These are phyloP conservation scores for Pholiota conissans DNA, from an alignment of 768 basidiomycete species.

Conservation along the genomic window DNA sequence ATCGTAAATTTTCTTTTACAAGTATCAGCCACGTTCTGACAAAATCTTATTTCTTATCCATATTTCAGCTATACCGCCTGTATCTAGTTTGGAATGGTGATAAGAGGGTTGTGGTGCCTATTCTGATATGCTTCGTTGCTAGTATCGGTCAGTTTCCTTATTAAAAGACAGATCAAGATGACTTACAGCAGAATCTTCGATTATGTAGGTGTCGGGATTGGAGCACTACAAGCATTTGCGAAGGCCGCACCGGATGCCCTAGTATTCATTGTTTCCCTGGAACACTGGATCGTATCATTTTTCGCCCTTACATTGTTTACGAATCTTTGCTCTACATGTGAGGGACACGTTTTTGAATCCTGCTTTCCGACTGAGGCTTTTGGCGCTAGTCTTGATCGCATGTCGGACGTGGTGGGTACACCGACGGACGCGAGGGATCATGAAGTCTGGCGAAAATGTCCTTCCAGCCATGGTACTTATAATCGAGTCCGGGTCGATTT, in stretches of 20 bases:
- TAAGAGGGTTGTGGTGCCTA: constrained; percentile 2
- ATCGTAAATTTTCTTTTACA: constrained; percentile 4
- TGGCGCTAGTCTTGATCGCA: constrained; percentile 11
- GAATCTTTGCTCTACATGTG: constrained; percentile 10
- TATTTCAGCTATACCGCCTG: no score
- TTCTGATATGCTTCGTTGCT: constrained; percentile 6
- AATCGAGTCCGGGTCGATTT: constrained; percentile 14
- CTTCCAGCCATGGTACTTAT: constrained; percentile 12
- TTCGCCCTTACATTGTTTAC: constrained; percentile 15
- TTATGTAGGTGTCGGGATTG: constrained; percentile 7
- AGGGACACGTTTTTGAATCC: not conserved
- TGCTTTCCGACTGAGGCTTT: no score
- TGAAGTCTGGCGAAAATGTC: not conserved
- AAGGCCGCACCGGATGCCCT: constrained; percentile 3
- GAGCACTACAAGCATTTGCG: constrained; percentile 11
- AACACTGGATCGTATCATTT: constrained; percentile 12
- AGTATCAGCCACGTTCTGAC: no score
- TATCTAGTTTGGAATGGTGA: constrained; percentile 10
- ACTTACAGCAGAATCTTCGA: not conserved
- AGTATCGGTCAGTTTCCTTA: constrained; percentile 13
- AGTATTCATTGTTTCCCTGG: constrained; percentile 8
- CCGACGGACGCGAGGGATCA: not conserved
- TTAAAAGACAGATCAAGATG: no score
- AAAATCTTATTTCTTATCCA: no score
- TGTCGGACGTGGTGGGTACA: constrained; percentile 9